phyloP scores from a whole-genome alignment of 2,329 filamentous ascomycete species.

The Clonostachys rhizophaga region DNA sequence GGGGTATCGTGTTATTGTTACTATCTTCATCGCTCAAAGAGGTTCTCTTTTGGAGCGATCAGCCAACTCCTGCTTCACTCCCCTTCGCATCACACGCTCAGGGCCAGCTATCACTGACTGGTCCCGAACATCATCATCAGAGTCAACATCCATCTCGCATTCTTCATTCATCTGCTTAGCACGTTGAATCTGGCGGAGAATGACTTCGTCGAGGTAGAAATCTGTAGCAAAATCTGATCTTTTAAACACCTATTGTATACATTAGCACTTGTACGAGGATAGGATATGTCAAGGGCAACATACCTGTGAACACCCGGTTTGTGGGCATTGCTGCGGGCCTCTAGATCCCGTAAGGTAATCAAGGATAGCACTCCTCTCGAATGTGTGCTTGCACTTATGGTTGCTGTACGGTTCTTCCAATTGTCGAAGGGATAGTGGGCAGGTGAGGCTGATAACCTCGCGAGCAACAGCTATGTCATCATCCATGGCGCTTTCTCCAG shows the following conservation, averaged over 20 bases:
- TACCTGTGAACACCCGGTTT: constrained; percentile 59
- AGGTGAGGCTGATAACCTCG: constrained; percentile 61
- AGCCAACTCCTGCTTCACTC: no score
- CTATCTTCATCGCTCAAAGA: no score
- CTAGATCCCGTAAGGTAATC: constrained; percentile 41
- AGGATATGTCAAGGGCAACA: constrained; percentile 5
- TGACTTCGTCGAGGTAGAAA: constrained; percentile 49
- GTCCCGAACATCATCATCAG: constrained; percentile 11
- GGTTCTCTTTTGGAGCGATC: no score
- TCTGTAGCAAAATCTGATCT: constrained; percentile 33
- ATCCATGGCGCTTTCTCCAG: constrained; percentile 21
- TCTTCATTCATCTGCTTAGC: constrained; percentile 36
- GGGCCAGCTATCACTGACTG: not conserved
- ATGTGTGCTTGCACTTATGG: constrained; percentile 65
- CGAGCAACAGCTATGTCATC: constrained; percentile 66
- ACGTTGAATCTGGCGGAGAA: constrained; percentile 55
- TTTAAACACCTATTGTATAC: constrained; percentile 35
- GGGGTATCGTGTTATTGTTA: no score
- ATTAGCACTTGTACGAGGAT: not conserved
- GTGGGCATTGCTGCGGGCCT: constrained; percentile 52
- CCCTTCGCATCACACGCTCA: no score
- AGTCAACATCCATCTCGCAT: constrained; percentile 10
- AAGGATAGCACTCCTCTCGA: constrained; percentile 61
- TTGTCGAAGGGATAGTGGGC: constrained; percentile 61
- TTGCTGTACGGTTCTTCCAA: constrained; percentile 66